Percentiles rank a stretch among this genome's conserved stretches.
These are phyloP conservation scores for Leucoagaricus sp. DNA, from an alignment of 1,284 basidiomycete species.

Conservation along the genomic window DNA sequence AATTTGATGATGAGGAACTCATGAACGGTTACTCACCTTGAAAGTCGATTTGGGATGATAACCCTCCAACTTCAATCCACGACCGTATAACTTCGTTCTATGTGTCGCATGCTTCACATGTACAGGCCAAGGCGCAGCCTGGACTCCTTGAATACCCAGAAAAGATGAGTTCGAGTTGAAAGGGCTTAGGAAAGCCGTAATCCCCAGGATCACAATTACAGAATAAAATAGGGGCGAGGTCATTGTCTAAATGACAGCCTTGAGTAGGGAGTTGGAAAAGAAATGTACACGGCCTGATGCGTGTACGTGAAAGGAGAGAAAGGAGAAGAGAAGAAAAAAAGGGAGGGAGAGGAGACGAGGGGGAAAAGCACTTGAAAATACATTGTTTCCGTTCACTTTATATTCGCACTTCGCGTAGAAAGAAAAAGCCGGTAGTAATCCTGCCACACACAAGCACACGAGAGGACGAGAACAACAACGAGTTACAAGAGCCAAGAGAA, in stretches of 20 bases:
- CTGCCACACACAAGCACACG: too few relatives aligned
- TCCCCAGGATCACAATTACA: background rate
- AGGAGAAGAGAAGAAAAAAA: background rate
- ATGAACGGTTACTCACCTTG: conserved; percentile 27
- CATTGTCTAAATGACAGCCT: background rate
- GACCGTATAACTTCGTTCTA: conserved; percentile 24
- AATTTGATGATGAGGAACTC: too few relatives aligned
- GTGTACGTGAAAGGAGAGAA: background rate
- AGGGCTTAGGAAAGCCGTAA: too few relatives aligned
- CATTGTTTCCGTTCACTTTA: too few relatives aligned
- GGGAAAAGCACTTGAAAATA: too few relatives aligned
- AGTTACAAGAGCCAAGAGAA: too few relatives aligned
- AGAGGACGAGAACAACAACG: too few relatives aligned
- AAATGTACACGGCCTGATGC: background rate
- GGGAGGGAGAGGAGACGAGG: background rate
- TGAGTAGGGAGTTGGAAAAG: too few relatives aligned
- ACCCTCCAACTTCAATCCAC: conserved; percentile 23
- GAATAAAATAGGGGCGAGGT: background rate
- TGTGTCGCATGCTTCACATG: conserved; percentile 25
- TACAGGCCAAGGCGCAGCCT: conserved; percentile 16
- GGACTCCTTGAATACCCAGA: background rate
- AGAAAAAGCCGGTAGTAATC: too few relatives aligned
- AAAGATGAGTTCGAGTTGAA: too few relatives aligned
- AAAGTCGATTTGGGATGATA: conserved; percentile 28
- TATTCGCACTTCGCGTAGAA: too few relatives aligned